Percentiles rank a stretch among this genome's conserved stretches.
phyloP scores from a whole-genome alignment of 148 eudicot genomes.

The Rhododendron kiyosumense region DNA sequence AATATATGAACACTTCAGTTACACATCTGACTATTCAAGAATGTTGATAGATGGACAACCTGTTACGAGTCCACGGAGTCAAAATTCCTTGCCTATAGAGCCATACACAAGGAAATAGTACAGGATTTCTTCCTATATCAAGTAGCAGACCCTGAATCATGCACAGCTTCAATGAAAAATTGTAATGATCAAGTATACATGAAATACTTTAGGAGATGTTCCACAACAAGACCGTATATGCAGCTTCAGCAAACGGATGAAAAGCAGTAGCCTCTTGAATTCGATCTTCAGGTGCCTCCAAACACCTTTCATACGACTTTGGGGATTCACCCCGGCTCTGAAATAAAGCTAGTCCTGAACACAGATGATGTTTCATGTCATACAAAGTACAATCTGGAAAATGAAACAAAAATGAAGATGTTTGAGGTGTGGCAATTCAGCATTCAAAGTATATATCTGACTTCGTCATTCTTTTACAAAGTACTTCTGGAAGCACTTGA shows the following conservation, averaged over 20 bases:
- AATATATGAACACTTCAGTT: neutral
- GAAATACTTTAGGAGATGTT: neutral
- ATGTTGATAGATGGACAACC: slow-evolving; percentile 36
- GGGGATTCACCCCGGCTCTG: slow-evolving; percentile 36
- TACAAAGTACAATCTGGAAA: neutral
- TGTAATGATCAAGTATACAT: neutral
- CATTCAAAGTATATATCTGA: neutral
- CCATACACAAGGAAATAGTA: slow-evolving; percentile 74
- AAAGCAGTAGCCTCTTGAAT: slow-evolving; percentile 47
- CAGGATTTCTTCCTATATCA: slow-evolving; percentile 76
- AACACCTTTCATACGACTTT: slow-evolving; percentile 32
- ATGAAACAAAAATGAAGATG: neutral
- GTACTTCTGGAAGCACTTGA: neutral
- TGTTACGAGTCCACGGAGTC: slow-evolving; percentile 63
- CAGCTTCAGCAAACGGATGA: slow-evolving; percentile 82
- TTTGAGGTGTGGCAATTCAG: neutral
- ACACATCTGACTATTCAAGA: slow-evolving; percentile 4
- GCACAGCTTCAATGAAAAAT: neutral
- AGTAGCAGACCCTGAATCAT: slow-evolving; percentile 67
- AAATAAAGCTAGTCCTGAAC: slow-evolving; percentile 59
- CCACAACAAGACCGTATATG: slow-evolving; percentile 53
- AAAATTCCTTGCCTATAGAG: slow-evolving; percentile 77
- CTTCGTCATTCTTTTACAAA: neutral
- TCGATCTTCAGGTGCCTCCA: slow-evolving; percentile 48
- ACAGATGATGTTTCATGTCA: neutral